Percentiles rank a stretch among this genome's conserved stretches.
Evolutionary conservation across 768 basidiomycete species (phyloP).

Genomic region (Crucibulum laeve): DNA sequence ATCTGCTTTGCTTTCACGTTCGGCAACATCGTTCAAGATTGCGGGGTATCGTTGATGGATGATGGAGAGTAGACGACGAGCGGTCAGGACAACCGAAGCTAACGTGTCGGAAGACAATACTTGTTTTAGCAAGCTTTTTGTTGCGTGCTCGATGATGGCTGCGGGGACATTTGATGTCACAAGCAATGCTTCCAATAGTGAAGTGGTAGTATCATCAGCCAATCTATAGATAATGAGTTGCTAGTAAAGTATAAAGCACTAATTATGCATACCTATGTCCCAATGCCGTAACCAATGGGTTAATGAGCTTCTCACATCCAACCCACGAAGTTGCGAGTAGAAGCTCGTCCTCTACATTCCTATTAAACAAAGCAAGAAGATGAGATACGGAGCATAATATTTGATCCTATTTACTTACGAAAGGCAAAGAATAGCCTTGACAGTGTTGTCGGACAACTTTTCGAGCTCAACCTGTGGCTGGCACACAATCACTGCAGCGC

Average conservation of each 20-base stretch:
- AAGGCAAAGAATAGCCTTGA: slow-evolving; percentile 39
- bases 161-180: slow-evolving; percentile 25
- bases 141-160: slow-evolving; percentile 25
- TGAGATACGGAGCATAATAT: not conserved
- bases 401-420: slow-evolving; percentile 33
- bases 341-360: slow-evolving; percentile 44
- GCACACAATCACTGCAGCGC: slow-evolving; percentile 61
- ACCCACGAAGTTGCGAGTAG: slow-evolving; percentile 37
- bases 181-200: slow-evolving; percentile 35
- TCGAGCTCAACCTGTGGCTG: slow-evolving; percentile 56
- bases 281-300: slow-evolving; percentile 43
- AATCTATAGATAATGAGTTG: slow-evolving; percentile 19
- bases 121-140: slow-evolving; percentile 21
- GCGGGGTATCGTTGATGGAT: slow-evolving; percentile 65
- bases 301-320: slow-evolving; percentile 54
- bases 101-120: slow-evolving; percentile 19
- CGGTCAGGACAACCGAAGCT: slow-evolving; percentile 9
- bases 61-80: slow-evolving; percentile 43
- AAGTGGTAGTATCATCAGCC: slow-evolving; percentile 20
- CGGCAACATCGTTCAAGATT: slow-evolving; percentile 38
- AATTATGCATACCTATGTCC: slow-evolving; percentile 22
- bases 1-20: slow-evolving; percentile 28
- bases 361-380: slow-evolving; percentile 14
- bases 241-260: not conserved
- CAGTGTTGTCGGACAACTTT: slow-evolving; percentile 34